Conservation (phyloP, 805 yeast species). For the Kodamaea fukazawae region DNA sequence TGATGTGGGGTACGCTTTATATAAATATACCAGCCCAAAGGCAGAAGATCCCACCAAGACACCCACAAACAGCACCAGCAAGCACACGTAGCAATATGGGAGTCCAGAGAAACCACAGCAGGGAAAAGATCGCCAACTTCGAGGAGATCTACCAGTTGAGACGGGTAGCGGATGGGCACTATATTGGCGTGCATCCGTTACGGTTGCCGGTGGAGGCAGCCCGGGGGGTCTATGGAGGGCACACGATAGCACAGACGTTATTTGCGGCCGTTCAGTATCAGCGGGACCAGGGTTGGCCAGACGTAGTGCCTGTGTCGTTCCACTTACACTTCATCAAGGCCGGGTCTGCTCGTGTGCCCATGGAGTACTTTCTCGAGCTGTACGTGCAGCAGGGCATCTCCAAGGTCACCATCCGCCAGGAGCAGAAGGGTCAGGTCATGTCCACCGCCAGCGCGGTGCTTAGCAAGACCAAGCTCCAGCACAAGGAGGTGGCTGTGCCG, state of each 20-base stretch:
- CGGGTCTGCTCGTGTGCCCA: conserved; percentile 45
- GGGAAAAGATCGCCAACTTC: conserved; percentile 16
- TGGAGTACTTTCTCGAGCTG: conserved; percentile 52
- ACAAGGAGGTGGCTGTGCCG: not conserved
- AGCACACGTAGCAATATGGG: too few relatives aligned
- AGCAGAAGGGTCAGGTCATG: conserved; percentile 50
- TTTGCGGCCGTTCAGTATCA: conserved; percentile 55
- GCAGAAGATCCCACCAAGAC: not conserved
- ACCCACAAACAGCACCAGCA: too few relatives aligned
- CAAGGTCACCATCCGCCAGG: conserved; percentile 52
- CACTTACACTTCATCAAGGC: conserved; percentile 62
- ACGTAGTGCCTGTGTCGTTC: conserved; percentile 52
- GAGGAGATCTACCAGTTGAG: conserved; percentile 33
- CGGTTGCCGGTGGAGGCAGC: conserved; percentile 44
- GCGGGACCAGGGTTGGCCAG: conserved; percentile 14
- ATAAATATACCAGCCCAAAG: not conserved
- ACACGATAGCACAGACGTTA: conserved; percentile 62
- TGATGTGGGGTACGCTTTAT: conserved; percentile 3
- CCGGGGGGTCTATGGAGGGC: conserved; percentile 71
- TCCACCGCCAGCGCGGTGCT: conserved; percentile 53
- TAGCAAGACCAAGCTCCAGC: not conserved
- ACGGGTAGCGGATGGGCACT: conserved; percentile 24
- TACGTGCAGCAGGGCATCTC: conserved; percentile 53
- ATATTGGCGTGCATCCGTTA: conserved; percentile 33
- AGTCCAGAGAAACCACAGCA: not conserved